Conservation (phyloP, 371 early-diverging fungal species). For the Mortierella sp. region DNA sequence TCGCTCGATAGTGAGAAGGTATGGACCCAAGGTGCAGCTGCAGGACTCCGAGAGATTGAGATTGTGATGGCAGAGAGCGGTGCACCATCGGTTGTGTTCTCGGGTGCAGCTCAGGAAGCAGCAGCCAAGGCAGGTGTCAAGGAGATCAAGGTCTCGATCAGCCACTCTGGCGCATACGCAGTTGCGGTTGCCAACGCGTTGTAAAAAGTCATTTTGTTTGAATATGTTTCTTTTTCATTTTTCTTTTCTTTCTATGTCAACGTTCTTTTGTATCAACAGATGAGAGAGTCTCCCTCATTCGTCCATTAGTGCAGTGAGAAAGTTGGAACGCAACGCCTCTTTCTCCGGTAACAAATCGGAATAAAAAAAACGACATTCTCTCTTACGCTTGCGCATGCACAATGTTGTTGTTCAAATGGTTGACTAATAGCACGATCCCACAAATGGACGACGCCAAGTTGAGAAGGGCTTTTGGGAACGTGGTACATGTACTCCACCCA, state of each 20-base stretch:
- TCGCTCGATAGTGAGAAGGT: constrained; percentile 65
- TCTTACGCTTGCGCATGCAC: too few relatives aligned
- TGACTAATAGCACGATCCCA: too few relatives aligned
- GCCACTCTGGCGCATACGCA: constrained; percentile 92
- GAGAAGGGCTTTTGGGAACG: too few relatives aligned
- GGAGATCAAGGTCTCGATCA: constrained; percentile 89
- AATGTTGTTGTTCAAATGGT: too few relatives aligned
- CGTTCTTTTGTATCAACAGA: constrained; percentile 13
- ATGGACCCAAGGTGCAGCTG: constrained; percentile 85
- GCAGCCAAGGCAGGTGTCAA: constrained; percentile 77
- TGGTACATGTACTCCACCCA: too few relatives aligned
- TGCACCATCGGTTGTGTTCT: constrained; percentile 88
- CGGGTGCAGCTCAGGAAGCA: constrained; percentile 84
- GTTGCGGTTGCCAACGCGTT: constrained; percentile 82
- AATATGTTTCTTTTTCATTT: neutral
- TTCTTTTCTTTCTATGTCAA: neutral
- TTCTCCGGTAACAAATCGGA: neutral
- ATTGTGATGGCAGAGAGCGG: constrained; percentile 78
- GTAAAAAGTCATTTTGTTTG: constrained; percentile 28
- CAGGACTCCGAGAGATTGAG: constrained; percentile 93
- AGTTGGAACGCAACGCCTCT: constrained; percentile 51
- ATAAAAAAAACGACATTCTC: too few relatives aligned
- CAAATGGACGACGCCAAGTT: too few relatives aligned
- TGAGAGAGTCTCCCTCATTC: constrained; percentile 3
- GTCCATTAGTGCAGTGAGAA: neutral